Evolutionary conservation across 352 stramenopile genomes (phyloP).

Genomic region (Blastocystis sp.): DNA sequence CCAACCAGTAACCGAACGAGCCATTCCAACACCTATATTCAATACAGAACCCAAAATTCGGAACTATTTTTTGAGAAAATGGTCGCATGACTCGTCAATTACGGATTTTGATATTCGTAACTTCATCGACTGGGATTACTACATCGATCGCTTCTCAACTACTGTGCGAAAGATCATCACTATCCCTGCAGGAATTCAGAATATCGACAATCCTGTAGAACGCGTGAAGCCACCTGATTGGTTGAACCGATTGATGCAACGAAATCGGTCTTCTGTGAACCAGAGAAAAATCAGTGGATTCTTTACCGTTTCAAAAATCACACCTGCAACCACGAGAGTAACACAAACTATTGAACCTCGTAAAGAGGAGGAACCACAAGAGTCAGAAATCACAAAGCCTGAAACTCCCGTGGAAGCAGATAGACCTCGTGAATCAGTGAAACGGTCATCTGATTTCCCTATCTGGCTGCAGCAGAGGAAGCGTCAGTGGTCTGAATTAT

Average conservation of each 20-base stretch:
- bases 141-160: constrained; percentile 78
- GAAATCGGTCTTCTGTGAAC: constrained; percentile 75
- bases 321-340: neutral
- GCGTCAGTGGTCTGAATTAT: constrained; percentile 62
- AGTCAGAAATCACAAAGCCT: neutral
- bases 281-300: constrained; percentile 82
- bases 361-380: neutral
- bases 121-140: constrained; percentile 98
- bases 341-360: too few relatives aligned
- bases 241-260: constrained; percentile 83
- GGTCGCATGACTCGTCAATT: constrained; percentile 72
- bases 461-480: constrained; percentile 67
- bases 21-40: constrained; percentile 95
- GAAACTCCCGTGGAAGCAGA: constrained; percentile 30
- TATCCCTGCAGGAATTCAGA: constrained; percentile 91
- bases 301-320: constrained; percentile 66
- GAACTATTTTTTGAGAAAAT: constrained; percentile 92
- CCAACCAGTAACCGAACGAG: constrained; percentile 90
- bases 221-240: constrained; percentile 89
- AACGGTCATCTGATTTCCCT: constrained; percentile 63
- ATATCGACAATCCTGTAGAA: constrained; percentile 83
- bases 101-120: constrained; percentile 81
- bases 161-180: constrained; percentile 99
- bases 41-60: constrained; percentile 85
- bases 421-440: neutral